Percentiles rank a stretch among this genome's conserved stretches.
Evolutionary conservation across 345 rosid genomes (phyloP).

Genomic region (Syzygium jambos): DNA sequence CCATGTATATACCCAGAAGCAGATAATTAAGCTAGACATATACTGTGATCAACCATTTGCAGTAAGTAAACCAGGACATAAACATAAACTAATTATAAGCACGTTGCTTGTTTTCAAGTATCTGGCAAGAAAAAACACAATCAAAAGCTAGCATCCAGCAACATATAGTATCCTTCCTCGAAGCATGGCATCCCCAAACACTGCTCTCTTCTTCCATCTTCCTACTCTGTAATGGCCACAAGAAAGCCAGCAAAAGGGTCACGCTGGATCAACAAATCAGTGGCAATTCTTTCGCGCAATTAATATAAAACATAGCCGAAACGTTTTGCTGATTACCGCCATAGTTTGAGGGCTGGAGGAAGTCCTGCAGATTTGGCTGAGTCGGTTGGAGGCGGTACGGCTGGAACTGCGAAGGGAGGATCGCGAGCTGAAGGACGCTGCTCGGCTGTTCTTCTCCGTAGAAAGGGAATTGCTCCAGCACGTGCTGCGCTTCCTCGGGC

Average conservation of each 20-base stretch:
- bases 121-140: not conserved
- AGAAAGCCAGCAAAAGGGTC: not conserved
- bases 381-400: constrained; percentile 8
- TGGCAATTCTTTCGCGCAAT: not conserved
- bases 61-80: not conserved
- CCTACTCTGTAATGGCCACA: not conserved
- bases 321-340: not conserved
- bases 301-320: not conserved
- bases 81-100: not conserved
- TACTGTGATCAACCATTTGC: not conserved
- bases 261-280: not conserved
- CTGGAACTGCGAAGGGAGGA: constrained; percentile 1
- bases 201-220: not conserved
- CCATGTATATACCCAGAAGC: not conserved
- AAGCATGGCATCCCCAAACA: too few relatives aligned
- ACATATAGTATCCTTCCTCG: not conserved
- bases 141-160: not conserved
- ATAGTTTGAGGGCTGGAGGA: constrained; percentile 8
- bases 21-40: not conserved
- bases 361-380: constrained; percentile 28
- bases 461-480: constrained; percentile 15
- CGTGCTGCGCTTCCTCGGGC: not conserved
- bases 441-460: constrained; percentile 10
- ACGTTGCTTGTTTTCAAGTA: not conserved
- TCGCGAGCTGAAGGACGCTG: constrained; percentile 17